These are phyloP conservation scores for Massospora cicadina DNA, from an alignment of 371 early-diverging fungal species.

Conservation along the genomic window DNA sequence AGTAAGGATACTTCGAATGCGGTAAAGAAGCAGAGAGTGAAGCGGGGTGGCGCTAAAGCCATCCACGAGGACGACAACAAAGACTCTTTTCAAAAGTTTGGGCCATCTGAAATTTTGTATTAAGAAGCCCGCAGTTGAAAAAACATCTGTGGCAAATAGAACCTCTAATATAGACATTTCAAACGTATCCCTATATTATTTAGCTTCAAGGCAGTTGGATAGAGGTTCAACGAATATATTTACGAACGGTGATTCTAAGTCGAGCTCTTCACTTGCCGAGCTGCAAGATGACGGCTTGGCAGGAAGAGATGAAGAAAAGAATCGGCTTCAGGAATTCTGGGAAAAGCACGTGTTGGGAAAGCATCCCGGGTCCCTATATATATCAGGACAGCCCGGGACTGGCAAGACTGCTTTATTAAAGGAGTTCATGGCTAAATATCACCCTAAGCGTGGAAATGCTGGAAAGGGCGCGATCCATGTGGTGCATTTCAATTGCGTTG, in stretches of 20 bases:
- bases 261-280: neutral
- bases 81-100: too few species aligned
- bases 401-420: slow-evolving; percentile 82
- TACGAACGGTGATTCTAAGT: neutral
- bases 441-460: neutral
- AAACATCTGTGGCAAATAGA: neutral
- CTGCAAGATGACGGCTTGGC: neutral
- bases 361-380: slow-evolving; percentile 35
- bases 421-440: slow-evolving; percentile 12
- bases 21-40: too few species aligned
- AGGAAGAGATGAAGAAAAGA: neutral
- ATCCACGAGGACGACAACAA: too few species aligned
- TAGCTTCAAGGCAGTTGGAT: neutral
- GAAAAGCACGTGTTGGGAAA: slow-evolving; percentile 18
- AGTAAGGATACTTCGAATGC: too few species aligned
- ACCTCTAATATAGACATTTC: neutral
- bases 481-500: neutral
- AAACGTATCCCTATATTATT: neutral
- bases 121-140: neutral
- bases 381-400: slow-evolving; percentile 86
- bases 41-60: too few species aligned
- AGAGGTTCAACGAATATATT: neutral
- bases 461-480: neutral
- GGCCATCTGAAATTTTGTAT: too few species aligned
- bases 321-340: slow-evolving; percentile 10